These are phyloP conservation scores for Eurotiales sp. DNA, from an alignment of 2,329 filamentous ascomycete genomes.

Conservation along the genomic window DNA sequence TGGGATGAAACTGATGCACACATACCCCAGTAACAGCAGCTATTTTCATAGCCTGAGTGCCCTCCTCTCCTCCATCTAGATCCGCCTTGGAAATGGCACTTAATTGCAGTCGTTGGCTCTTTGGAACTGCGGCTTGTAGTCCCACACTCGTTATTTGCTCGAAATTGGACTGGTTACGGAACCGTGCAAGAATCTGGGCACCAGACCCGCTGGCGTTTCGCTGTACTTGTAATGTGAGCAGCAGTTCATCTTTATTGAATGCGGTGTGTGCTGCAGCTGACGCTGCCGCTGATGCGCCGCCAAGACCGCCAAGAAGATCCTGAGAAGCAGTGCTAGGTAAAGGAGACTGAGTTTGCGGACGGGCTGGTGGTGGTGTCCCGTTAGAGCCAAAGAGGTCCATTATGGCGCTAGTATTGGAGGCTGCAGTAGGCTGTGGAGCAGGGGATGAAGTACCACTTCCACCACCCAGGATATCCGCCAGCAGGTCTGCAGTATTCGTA, in stretches of 20 bases:
- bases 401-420: slow-evolving; percentile 66
- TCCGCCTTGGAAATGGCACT: slow-evolving; percentile 83
- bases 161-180: slow-evolving; percentile 70
- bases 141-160: slow-evolving; percentile 69
- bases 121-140: slow-evolving; percentile 91
- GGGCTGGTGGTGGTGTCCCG: slow-evolving; percentile 47
- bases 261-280: slow-evolving; percentile 60
- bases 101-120: slow-evolving; percentile 89
- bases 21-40: slow-evolving; percentile 79
- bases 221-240: slow-evolving; percentile 77
- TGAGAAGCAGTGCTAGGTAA: slow-evolving; percentile 24
- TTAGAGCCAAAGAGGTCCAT: slow-evolving; percentile 78
- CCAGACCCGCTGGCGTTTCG: slow-evolving; percentile 60
- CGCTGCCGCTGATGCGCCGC: slow-evolving; percentile 28
- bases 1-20: background rate
- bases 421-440: slow-evolving; percentile 40
- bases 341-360: slow-evolving; percentile 40
- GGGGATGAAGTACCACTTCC: slow-evolving; percentile 53
- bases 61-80: slow-evolving; percentile 72
- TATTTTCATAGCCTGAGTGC: slow-evolving; percentile 87
- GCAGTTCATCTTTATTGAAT: slow-evolving; percentile 82
- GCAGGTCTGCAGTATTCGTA: slow-evolving; percentile 75
- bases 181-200: slow-evolving; percentile 78
- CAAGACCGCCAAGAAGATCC: slow-evolving; percentile 40
- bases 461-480: slow-evolving; percentile 87